Evolutionary conservation across 169 alveolate genomes (phyloP), one percentile per base, ranked within the genome.

Genomic region (Hammondia hammondi): DNA sequence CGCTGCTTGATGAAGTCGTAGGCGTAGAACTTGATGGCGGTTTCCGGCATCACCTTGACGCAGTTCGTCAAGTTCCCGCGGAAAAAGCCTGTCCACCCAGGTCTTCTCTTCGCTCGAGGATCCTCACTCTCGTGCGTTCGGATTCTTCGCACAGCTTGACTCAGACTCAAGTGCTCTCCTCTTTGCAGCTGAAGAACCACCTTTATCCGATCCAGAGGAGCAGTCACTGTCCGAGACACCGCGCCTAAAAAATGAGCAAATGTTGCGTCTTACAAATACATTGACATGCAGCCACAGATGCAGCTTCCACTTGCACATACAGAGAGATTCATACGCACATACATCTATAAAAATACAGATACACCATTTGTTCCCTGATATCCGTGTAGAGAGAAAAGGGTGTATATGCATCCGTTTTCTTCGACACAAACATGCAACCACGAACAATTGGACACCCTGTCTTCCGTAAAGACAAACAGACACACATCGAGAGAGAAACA

Each of bases 201-300:
- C 85, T 96, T 96, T 77, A 96, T 70, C 35, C 97, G 95, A 93
- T 96, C 97, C 48, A 96, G 67, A 17, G 97, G 97, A 5, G 97
- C 97, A 2, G 97, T 96, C 48, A 61, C 97, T 21, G 96, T 96
- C 52, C 97, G 95, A 32, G 96, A 92, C 39, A 91, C 95, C 35
- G 94, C 96, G 45, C 97, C 97, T 94, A 52, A 2, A 70, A 14
- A 37, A 77, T 21, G 48, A 32, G 29, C 45, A 9, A 46, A 81
- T 45, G 57, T 81, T 73, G 32, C 29, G 46, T 29, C 77, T 48
- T 4, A 39, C 3, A 39, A 39, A 39, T 39, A 39, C 45, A 81
- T 2, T 48, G 35, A 81, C 35, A 73, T 27, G n/a, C 67, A 43
- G 17, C 7, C 19, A 48, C 35, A 27, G 45, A 29, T 1, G 37